Evolutionary conservation across 768 basidiomycete genomes (phyloP).

Genomic region (Suillus discolor): DNA sequence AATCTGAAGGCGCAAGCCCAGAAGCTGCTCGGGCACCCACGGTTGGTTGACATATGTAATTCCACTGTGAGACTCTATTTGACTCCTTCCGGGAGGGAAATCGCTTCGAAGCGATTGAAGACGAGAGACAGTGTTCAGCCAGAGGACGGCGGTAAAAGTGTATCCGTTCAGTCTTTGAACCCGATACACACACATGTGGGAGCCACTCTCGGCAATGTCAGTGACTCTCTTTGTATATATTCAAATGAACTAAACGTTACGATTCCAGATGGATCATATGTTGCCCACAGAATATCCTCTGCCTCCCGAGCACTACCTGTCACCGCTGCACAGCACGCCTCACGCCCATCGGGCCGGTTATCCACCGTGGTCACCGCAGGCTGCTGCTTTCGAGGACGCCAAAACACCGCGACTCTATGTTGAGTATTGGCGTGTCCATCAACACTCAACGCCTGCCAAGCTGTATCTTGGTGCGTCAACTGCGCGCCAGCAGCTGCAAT

Average conservation of each 20-base stretch:
- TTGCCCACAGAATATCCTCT: slow-evolving; percentile 39
- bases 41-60: slow-evolving; percentile 43
- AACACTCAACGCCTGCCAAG: slow-evolving; percentile 47
- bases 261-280: slow-evolving; percentile 34
- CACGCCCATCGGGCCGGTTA: slow-evolving; percentile 17
- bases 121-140: background rate
- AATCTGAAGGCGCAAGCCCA: slow-evolving; percentile 39
- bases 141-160: background rate
- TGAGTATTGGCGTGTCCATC: slow-evolving; percentile 22
- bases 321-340: slow-evolving; percentile 23
- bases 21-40: slow-evolving; percentile 39
- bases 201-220: slow-evolving; percentile 41
- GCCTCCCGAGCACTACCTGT: slow-evolving; percentile 15
- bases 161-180: slow-evolving; percentile 14
- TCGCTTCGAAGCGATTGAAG: slow-evolving; percentile 27
- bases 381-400: background rate
- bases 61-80: slow-evolving; percentile 17
- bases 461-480: slow-evolving; percentile 49
- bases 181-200: slow-evolving; percentile 23
- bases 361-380: background rate
- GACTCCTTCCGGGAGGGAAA: slow-evolving; percentile 24
- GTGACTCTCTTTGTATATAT: slow-evolving; percentile 10
- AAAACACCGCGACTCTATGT: slow-evolving; percentile 12
- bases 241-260: background rate
- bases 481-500: slow-evolving; percentile 30